Evolutionary conservation across 139 green algal species (phyloP).

Genomic region (Tetradesmus obliquus): DNA sequence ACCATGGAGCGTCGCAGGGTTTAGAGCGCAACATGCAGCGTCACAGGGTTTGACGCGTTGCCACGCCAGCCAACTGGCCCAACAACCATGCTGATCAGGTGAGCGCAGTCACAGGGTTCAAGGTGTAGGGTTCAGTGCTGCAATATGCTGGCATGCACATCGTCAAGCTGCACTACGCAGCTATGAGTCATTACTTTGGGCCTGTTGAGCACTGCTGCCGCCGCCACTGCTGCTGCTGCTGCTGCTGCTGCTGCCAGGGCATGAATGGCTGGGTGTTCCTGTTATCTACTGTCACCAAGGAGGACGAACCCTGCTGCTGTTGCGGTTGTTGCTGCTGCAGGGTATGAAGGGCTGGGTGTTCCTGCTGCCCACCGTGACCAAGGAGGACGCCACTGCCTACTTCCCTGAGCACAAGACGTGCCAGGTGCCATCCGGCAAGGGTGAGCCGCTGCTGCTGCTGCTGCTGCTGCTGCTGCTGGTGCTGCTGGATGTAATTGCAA

Average conservation of each 20-base stretch:
- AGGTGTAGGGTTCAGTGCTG: too few species aligned
- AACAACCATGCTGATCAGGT: neutral
- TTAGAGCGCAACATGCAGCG: too few species aligned
- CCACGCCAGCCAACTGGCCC: neutral
- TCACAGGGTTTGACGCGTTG: neutral
- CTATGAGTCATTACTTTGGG: too few species aligned
- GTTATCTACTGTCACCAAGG: slow-evolving; percentile 57
- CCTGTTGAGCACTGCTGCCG: too few species aligned
- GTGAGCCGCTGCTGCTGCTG: slow-evolving; percentile 7
- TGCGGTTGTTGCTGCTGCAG: neutral
- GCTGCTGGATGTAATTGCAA: neutral
- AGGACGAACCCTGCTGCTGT: slow-evolving; percentile 14
- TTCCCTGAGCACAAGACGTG: slow-evolving; percentile 45
- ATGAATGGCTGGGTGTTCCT: slow-evolving; percentile 62
- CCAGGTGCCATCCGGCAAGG: slow-evolving; percentile 29
- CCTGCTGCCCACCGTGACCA: slow-evolving; percentile 62
- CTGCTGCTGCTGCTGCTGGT: neutral
- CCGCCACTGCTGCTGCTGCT: neutral
- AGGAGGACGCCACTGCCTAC: slow-evolving; percentile 35
- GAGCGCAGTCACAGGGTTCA: too few species aligned
- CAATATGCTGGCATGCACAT: too few species aligned
- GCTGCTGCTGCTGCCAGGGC: neutral
- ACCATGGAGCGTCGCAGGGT: too few species aligned
- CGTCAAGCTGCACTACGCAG: too few species aligned
- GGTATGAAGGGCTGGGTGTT: slow-evolving; percentile 59